Evolutionary conservation across 2,329 filamentous ascomycete genomes (phyloP).

Genomic region (Drechslera avenae): DNA sequence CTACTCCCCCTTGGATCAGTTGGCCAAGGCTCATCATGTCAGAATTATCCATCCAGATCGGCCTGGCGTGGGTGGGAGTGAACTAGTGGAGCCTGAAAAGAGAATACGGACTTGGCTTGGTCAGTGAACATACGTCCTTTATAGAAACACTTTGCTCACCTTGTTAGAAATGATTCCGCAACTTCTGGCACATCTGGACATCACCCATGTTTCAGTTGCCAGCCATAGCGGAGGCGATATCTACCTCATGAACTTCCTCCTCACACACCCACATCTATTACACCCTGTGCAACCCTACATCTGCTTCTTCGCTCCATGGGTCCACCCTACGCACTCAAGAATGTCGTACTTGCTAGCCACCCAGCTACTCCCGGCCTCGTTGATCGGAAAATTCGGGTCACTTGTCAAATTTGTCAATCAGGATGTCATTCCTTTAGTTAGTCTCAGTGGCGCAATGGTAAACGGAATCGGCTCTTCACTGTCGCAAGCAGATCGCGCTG

Average conservation of each 20-base stretch:
- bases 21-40: conserved; percentile 33
- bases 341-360: conserved; percentile 27
- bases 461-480: conserved; percentile 20
- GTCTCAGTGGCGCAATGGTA: conserved; percentile 24
- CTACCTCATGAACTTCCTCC: conserved; percentile 38
- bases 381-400: conserved; percentile 33
- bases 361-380: conserved; percentile 31
- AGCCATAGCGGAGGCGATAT: conserved; percentile 41
- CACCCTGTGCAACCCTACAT: conserved; percentile 35
- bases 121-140: background rate
- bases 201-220: conserved; percentile 39
- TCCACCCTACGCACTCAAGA: conserved; percentile 36
- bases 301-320: conserved; percentile 42
- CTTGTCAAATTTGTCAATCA: conserved; percentile 27
- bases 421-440: conserved; percentile 32
- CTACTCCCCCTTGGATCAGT: conserved; percentile 34
- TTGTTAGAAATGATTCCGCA: conserved; percentile 36
- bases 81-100: conserved; percentile 29
- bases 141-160: background rate
- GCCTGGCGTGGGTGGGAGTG: conserved; percentile 38
- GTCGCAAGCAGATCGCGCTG: conserved; percentile 5
- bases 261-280: conserved; percentile 34
- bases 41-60: conserved; percentile 40
- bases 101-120: conserved; percentile 37
- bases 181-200: conserved; percentile 35